Evolutionary conservation across 108 stramenopile genomes (phyloP).

Genomic region (Cyclotella distinguenda): DNA sequence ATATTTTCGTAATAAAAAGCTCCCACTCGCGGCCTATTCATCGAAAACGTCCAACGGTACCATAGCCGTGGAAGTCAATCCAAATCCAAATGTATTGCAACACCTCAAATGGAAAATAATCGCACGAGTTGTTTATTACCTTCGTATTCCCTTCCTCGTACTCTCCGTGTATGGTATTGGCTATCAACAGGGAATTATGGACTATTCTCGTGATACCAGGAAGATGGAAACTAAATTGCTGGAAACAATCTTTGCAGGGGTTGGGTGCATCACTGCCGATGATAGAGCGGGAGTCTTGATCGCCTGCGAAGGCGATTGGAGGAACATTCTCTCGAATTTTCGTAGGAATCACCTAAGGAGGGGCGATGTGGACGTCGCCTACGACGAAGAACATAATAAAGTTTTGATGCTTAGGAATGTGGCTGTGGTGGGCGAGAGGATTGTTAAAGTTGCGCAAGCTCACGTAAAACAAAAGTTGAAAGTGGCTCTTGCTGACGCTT

Average conservation of each 20-base stretch:
- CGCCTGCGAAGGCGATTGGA: slow-evolving; percentile 49
- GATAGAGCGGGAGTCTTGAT: slow-evolving; percentile 31
- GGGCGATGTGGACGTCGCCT: background rate
- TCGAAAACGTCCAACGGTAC: background rate
- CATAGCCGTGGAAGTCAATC: background rate
- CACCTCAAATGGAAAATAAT: slow-evolving; percentile 32
- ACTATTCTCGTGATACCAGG: slow-evolving; percentile 43
- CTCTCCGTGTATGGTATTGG: slow-evolving; percentile 68
- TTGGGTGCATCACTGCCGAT: slow-evolving; percentile 39
- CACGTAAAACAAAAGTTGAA: slow-evolving; percentile 60
- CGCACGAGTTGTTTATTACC: slow-evolving; percentile 38
- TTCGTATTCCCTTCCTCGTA: slow-evolving; percentile 65
- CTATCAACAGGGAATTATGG: slow-evolving; percentile 76
- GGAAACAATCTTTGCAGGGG: slow-evolving; percentile 40
- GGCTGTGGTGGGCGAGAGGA: slow-evolving; percentile 56
- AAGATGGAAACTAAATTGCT: slow-evolving; percentile 30
- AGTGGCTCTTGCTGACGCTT: slow-evolving; percentile 45
- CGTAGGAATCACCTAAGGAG: slow-evolving; percentile 3
- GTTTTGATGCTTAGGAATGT: slow-evolving; percentile 42
- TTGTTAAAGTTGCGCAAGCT: slow-evolving; percentile 77
- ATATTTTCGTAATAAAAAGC: background rate
- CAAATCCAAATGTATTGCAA: background rate
- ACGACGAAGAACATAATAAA: slow-evolving; percentile 18
- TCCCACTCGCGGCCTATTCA: background rate
- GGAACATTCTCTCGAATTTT: slow-evolving; percentile 19